Evolutionary conservation across 1,284 basidiomycete species (phyloP), one percentile per base, ranked within the genome.

Genomic region (Ceraceosorus guamensis): DNA sequence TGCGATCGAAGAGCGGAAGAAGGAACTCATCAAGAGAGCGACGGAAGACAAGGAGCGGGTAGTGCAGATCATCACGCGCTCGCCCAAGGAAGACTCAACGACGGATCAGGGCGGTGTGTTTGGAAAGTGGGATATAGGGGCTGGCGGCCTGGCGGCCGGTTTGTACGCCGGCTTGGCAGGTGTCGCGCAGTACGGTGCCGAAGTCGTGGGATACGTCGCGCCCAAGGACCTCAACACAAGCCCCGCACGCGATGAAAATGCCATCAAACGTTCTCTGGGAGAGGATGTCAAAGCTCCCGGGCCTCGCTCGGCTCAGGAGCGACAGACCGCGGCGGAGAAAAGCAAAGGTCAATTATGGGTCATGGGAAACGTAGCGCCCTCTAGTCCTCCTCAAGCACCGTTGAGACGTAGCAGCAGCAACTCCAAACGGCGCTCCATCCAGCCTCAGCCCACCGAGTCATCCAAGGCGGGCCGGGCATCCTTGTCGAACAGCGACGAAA

Each of bases 341-440:
- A 46, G n/a, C 13, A 50, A 35, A 11, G 50, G 44, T 5, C 18
- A 10, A 14, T 16, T 53, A 11, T 53, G 44, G 43, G n/a, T 53
- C 16, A 45, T 53, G 41, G 46, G 52, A 44, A 53, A 53, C 45
- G 31, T 46, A 4, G 48, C 52, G 34, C 44, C n/a, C 39, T 41
- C 39, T 24, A 24, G 24, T 24, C 24, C 24, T 24, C 24, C 24
- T 24, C 24, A 24, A 24, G 24, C 24, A 24, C 24, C 24, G 24
- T 24, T 24, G 24, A 24, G 24, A 24, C 24, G 24, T 24, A 24
- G 24, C 24, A 24, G 3, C 24, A 24, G 24, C 24, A 24, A 24
- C 24, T 24, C 24, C 24, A 24, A 24, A 24, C 24, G 24, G 24
- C 24, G 24, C 24, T 24, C 24, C 24, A 24, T 2, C 24, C 24